A percentile compares a stretch with the other conserved stretches of the same genome.
Conservation (phyloP, 192 early-diverging fungal species). For the Piromyces sp. region DNA sequence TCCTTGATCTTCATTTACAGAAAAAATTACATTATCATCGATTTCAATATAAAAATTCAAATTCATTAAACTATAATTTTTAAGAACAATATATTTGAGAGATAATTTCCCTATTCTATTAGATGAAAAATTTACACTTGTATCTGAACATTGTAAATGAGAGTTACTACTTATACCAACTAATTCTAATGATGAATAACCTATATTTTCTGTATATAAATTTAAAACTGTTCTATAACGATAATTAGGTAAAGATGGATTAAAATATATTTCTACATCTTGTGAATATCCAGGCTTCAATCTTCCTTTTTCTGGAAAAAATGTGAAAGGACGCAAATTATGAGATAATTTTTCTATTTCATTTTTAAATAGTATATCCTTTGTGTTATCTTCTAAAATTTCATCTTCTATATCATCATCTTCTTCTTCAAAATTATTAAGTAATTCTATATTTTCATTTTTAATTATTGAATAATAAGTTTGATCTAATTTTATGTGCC, state of each 20-base stretch:
- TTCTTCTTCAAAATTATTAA: background rate
- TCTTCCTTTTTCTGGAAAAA: background rate
- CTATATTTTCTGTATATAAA: background rate
- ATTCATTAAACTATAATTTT: background rate
- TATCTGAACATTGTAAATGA: background rate
- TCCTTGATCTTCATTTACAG: background rate
- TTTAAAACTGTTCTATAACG: background rate
- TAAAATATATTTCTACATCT: background rate
- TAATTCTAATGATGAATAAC: background rate
- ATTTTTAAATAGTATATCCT: background rate
- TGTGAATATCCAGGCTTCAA: background rate
- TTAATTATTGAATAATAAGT: background rate
- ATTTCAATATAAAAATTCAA: background rate
- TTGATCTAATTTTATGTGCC: background rate
- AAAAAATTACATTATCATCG: background rate
- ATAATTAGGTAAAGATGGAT: background rate
- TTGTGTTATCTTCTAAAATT: background rate
- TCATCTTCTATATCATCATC: background rate
- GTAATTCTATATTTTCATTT: background rate
- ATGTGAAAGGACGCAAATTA: background rate
- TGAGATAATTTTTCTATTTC: background rate
- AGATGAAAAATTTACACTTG: background rate
- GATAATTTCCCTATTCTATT: background rate
- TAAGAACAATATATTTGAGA: background rate
- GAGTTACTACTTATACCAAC: background rate